These are phyloP conservation scores for Alternaria triticina DNA, from an alignment of 2,329 filamentous ascomycete species.

Conservation along the genomic window DNA sequence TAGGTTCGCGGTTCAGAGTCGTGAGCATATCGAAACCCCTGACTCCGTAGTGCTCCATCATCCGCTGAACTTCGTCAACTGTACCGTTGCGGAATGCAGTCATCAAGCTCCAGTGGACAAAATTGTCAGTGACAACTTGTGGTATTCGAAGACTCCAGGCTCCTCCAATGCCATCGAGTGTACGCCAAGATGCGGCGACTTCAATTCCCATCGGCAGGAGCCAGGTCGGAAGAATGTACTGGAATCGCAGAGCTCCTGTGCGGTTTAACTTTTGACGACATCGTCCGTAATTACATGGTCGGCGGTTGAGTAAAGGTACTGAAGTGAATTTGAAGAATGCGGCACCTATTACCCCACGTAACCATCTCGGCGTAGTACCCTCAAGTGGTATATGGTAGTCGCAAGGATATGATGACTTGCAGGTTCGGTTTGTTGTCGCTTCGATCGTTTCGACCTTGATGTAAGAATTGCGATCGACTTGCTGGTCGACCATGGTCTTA, in stretches of 20 bases:
- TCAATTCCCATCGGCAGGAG: background rate
- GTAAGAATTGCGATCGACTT: background rate
- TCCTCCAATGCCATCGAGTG: background rate
- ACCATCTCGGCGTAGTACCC: background rate
- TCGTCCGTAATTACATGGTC: background rate
- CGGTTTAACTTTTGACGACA: accelerated
- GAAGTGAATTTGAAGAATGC: background rate
- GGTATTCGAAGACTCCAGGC: background rate
- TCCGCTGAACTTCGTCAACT: too few species aligned
- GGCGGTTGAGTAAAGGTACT: background rate
- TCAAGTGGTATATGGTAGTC: background rate
- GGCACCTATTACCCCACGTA: background rate
- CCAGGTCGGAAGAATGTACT: background rate
- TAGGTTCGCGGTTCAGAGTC: too few species aligned
- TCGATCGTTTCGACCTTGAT: background rate
- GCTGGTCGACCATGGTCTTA: background rate
- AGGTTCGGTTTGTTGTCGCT: background rate
- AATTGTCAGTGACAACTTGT: background rate
- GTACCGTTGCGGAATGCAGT: too few species aligned
- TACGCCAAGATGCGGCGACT: background rate
- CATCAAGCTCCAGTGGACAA: too few species aligned
- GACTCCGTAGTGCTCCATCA: too few species aligned
- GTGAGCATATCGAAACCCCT: too few species aligned
- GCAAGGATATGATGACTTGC: background rate
- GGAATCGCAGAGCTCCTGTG: background rate